Conservation (phyloP, 306 rosid species). For the Ceratonia siliqua region DNA sequence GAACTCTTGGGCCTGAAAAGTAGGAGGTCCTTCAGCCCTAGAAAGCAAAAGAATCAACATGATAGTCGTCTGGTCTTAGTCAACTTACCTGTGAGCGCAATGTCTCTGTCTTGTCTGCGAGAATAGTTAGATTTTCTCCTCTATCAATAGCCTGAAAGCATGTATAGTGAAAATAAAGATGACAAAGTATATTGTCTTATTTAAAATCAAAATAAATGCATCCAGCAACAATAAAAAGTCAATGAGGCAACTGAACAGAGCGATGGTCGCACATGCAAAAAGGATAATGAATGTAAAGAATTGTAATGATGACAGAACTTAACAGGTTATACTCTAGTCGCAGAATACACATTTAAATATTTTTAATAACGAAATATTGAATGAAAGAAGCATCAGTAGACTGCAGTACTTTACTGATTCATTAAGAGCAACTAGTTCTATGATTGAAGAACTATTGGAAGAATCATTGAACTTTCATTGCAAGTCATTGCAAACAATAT, state of each 20-base stretch:
- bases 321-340: not conserved
- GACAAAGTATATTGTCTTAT: not conserved
- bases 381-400: not conserved
- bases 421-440: not conserved
- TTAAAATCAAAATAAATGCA: slow-evolving; percentile 6
- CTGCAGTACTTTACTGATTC: not conserved
- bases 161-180: slow-evolving; percentile 6
- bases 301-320: not conserved
- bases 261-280: not conserved
- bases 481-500: not conserved
- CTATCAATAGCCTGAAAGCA: slow-evolving; percentile 72
- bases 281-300: not conserved
- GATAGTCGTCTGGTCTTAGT: slow-evolving; percentile 14
- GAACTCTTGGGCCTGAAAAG: slow-evolving; percentile 77
- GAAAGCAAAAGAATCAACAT: slow-evolving; percentile 2
- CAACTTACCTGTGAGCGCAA: slow-evolving; percentile 70
- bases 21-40: slow-evolving; percentile 30
- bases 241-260: slow-evolving; percentile 21
- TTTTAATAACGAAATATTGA: not conserved
- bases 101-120: slow-evolving; percentile 75
- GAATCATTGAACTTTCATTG: not conserved
- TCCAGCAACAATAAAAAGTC: not conserved
- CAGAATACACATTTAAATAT: not conserved
- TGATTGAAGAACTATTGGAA: not conserved
- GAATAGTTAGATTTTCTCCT: slow-evolving; percentile 79